Conservation (phyloP, 352 stramenopile species). For the Phytopythium cucurbitacearum region DNA sequence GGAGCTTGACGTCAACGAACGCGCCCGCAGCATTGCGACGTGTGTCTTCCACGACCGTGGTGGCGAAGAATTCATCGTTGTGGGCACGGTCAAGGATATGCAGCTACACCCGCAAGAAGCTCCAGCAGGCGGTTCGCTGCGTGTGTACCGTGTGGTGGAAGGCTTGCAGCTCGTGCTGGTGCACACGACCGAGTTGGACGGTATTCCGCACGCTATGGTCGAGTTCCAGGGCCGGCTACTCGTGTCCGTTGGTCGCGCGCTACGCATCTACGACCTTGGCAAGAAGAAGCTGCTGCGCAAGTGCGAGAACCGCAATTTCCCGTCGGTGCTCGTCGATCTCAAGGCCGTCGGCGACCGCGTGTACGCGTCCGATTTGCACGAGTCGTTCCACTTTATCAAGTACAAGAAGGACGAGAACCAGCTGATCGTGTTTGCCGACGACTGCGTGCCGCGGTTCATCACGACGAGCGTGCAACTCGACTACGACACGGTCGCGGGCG, state of each 20-base stretch:
- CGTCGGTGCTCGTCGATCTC: constrained; percentile 91
- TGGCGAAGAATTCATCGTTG: constrained; percentile 96
- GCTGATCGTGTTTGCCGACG: constrained; percentile 96
- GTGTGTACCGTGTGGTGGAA: constrained; percentile 94
- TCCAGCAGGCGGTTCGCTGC: constrained; percentile 67
- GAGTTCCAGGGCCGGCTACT: constrained; percentile 97
- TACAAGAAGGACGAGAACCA: constrained; percentile 97
- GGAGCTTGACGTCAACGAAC: constrained; percentile 93
- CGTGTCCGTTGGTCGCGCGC: constrained; percentile 93
- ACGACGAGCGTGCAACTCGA: constrained; percentile 91
- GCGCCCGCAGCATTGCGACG: constrained; percentile 90
- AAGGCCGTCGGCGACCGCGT: constrained; percentile 94
- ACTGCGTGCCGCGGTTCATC: constrained; percentile 86
- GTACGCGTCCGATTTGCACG: constrained; percentile 95
- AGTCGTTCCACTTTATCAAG: constrained; percentile 96
- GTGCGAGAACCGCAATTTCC: constrained; percentile 95
- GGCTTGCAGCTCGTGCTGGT: constrained; percentile 92
- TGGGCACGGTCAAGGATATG: constrained; percentile 96
- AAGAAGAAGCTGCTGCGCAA: constrained; percentile 99
- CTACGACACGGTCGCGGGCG: constrained; percentile 97
- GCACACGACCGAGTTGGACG: constrained; percentile 96
- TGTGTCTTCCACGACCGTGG: constrained; percentile 95
- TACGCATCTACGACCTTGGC: constrained; percentile 98
- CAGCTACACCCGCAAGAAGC: constrained; percentile 88
- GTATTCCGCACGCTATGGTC: constrained; percentile 94